These are phyloP conservation scores for Cicer judaicum DNA, from an alignment of 306 rosid genomes.

Conservation along the genomic window DNA sequence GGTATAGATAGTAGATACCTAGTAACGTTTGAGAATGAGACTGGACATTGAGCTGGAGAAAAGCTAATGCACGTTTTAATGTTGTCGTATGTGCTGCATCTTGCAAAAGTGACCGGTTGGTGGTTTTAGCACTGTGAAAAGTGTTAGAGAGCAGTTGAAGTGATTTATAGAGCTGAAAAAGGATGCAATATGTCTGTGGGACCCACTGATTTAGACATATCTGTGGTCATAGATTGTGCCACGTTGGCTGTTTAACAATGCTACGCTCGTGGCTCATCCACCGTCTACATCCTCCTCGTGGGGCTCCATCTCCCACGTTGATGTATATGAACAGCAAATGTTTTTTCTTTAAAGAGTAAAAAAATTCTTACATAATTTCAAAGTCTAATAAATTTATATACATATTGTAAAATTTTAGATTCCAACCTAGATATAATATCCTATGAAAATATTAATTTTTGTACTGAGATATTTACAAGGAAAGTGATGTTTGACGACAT, in stretches of 20 bases:
- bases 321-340: neutral
- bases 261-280: slow-evolving; percentile 69
- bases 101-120: neutral
- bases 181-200: neutral
- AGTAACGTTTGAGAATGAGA: neutral
- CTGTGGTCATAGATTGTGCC: slow-evolving; percentile 65
- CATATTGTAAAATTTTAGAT: too few species aligned
- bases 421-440: too few species aligned
- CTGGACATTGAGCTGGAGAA: slow-evolving; percentile 5
- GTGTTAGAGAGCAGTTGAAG: neutral
- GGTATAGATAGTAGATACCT: neutral
- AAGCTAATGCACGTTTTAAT: neutral
- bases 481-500: too few species aligned
- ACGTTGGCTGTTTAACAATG: slow-evolving; percentile 44
- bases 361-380: too few species aligned
- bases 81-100: too few species aligned
- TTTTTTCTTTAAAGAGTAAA: too few species aligned
- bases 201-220: neutral
- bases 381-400: too few species aligned
- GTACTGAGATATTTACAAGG: too few species aligned
- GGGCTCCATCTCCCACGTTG: slow-evolving; percentile 64
- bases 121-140: neutral
- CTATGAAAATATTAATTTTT: too few species aligned
- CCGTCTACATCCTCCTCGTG: slow-evolving; percentile 50
- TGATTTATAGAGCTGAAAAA: slow-evolving; percentile 42